These are phyloP conservation scores for Ogataea ramenticola DNA, from an alignment of 805 yeast species.

Conservation along the genomic window DNA sequence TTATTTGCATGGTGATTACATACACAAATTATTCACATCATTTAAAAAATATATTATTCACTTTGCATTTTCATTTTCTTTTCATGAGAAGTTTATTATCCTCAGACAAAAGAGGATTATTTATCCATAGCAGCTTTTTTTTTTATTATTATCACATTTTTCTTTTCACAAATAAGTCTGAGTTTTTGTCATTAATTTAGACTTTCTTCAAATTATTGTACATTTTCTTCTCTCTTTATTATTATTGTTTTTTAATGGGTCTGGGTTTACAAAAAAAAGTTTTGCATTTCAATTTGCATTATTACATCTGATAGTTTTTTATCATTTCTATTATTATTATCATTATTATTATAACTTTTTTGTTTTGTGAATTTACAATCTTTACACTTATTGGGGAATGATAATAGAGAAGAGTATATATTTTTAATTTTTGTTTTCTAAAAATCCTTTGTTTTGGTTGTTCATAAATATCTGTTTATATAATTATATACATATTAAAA, in stretches of 20 bases:
- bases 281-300: conserved; percentile 15
- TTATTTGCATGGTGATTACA: no score
- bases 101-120: not conserved
- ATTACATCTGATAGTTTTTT: conserved; percentile 30
- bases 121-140: not conserved
- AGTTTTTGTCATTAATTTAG: no score
- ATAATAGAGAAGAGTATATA: conserved; percentile 1
- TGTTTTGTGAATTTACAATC: not conserved
- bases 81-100: not conserved
- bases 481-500: not conserved
- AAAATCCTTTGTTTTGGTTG: not conserved
- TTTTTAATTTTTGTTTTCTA: not conserved
- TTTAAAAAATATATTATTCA: no score
- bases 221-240: not conserved
- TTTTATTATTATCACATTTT: not conserved
- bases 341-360: not conserved
- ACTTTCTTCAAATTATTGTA: not conserved
- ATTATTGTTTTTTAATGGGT: conserved; percentile 1
- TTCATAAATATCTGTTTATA: conserved; percentile 1
- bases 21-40: no score
- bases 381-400: not conserved
- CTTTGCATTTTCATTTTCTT: not conserved
- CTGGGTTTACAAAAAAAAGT: not conserved
- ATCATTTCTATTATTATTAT: not conserved
- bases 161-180: no score